These are phyloP conservation scores for Aspergillus sp. DNA, from an alignment of 2,329 filamentous ascomycete species.

Conservation along the genomic window DNA sequence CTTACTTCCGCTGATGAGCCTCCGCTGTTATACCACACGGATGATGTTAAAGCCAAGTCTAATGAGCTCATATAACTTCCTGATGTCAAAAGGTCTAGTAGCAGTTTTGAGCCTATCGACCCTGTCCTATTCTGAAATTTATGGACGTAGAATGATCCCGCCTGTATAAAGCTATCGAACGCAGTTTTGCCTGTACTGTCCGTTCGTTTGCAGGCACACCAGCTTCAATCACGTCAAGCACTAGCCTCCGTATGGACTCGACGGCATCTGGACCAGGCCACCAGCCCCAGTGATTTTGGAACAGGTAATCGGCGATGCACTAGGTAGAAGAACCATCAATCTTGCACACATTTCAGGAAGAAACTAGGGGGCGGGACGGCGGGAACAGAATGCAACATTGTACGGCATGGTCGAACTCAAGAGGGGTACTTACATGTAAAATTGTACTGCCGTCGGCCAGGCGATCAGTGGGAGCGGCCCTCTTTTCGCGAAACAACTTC, in stretches of 20 bases:
- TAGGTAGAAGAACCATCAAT: too few species aligned
- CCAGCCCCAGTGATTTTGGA: too few species aligned
- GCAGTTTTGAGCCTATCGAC: not conserved
- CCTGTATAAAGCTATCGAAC: not conserved
- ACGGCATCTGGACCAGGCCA: too few species aligned
- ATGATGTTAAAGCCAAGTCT: too few species aligned
- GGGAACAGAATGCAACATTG: too few species aligned
- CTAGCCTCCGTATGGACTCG: not conserved
- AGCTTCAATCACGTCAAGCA: not conserved
- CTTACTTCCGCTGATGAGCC: too few species aligned
- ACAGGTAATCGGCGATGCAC: too few species aligned
- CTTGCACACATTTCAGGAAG: too few species aligned
- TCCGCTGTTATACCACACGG: too few species aligned
- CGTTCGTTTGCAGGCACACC: not conserved
- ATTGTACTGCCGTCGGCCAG: conserved; percentile 7
- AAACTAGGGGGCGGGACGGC: too few species aligned
- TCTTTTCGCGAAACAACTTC: not conserved
- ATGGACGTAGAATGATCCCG: not conserved
- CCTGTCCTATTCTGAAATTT: not conserved
- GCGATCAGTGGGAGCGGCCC: conserved; percentile 1
- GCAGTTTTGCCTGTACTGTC: not conserved
- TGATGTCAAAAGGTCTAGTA: not conserved
- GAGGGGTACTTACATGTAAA: conserved; percentile 5
- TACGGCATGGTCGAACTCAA: too few species aligned
- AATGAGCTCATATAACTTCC: not conserved